These are phyloP conservation scores for Kwoniella sp. DNA, from an alignment of 768 basidiomycete genomes.

Conservation along the genomic window DNA sequence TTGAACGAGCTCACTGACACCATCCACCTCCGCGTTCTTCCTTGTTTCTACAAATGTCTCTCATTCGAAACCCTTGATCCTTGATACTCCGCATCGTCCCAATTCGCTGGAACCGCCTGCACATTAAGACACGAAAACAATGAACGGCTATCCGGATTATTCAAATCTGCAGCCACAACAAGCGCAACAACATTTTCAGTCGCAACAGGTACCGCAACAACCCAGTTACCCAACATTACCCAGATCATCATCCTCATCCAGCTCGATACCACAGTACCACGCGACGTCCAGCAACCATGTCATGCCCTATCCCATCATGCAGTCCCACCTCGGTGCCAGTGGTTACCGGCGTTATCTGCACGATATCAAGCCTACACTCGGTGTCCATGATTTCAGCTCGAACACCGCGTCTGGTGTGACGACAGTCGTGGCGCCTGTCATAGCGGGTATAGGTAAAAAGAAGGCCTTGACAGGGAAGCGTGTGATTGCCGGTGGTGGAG, in stretches of 20 bases:
- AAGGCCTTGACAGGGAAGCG: slow-evolving; percentile 8
- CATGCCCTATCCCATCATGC: slow-evolving; percentile 5
- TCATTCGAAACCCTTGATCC: slow-evolving; percentile 3
- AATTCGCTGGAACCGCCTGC: neutral
- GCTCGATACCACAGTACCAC: slow-evolving; percentile 10
- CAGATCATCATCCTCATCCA: slow-evolving; percentile 15
- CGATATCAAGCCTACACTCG: slow-evolving; percentile 5
- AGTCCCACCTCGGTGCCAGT: slow-evolving; percentile 15
- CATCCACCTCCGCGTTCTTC: neutral
- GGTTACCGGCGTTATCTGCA: neutral
- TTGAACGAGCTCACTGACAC: neutral
- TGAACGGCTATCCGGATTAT: slow-evolving; percentile 12
- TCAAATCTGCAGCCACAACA: slow-evolving; percentile 4
- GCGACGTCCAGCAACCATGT: slow-evolving; percentile 1
- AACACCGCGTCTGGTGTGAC: neutral
- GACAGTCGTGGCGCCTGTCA: neutral
- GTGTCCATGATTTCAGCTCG: slow-evolving; percentile 3
- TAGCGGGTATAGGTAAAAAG: slow-evolving; percentile 20
- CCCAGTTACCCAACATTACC: slow-evolving; percentile 1
- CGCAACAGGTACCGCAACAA: neutral
- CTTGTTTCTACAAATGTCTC: slow-evolving; percentile 2
- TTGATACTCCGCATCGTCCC: neutral
- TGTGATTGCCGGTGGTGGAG: slow-evolving; percentile 2
- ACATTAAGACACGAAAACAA: slow-evolving; percentile 1
- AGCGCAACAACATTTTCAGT: neutral